Evolutionary conservation across 441 rosid species (phyloP), one percentile per base, ranked within the genome.

Genomic region (Hura crepitans): DNA sequence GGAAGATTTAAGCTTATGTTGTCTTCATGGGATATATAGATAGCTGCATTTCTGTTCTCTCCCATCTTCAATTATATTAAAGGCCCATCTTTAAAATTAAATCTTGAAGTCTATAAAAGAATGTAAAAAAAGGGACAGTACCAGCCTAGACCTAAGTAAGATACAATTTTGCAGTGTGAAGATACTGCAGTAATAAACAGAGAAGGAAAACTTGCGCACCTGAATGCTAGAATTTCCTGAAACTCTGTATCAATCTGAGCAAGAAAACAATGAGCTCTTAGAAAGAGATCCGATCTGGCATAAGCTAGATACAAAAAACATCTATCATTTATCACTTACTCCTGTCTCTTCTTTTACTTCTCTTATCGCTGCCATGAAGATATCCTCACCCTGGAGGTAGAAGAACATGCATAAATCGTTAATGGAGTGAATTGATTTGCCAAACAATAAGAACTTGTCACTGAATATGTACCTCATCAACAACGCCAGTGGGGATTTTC

Each of bases 291-390:
- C 57, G 49, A 20, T 45, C 30, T 23, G 25, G 7, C 55, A 55
- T 20, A 28, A 9, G 65, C 68, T 35, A 39, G 49, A 65, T 15
- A 62, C 9, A 56, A 57, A 39, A 55, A 54, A 66, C 30, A 62
- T 27, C 45, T 22, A 47, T 61, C 53, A 55, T 27, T 55, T 60
- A 60, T 50, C 65, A 76, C 96, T 78, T 78, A 91, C 97, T 55
- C 94, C 90, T 50, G 98, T 93, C 79, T 93, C 96, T 84, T 93
- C 97, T 81, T 88, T 85, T 27, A 80, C 94, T 87, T 93, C 98
- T 85, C 98, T 81, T 35, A 69, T 62, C 43, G 94, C 92, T 69
- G 92, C 96, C 18, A 58, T 66, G 46, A 80, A 85, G 72, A 91
- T 79, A 65, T 89, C 97, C 79, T 93, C 97, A 2, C 94, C 95